Evolutionary conservation across 768 basidiomycete species (phyloP), one percentile per base, ranked within the genome.

Genomic region (Scleroderma citrinum): DNA sequence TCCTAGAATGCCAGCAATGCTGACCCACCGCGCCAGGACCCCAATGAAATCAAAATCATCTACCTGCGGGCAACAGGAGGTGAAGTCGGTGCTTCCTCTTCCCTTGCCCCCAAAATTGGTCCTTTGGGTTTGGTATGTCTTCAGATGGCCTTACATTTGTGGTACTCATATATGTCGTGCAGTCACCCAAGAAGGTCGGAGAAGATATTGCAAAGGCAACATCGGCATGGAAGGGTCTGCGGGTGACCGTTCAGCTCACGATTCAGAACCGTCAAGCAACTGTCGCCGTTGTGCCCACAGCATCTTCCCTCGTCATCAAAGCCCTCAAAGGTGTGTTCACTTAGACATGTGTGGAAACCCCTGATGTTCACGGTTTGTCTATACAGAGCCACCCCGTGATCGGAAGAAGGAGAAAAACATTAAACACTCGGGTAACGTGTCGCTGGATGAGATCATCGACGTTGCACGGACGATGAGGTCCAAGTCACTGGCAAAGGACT

Each of bases 321-420:
- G 95, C 96, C 56, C 86, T 99, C 68, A 99, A 99, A 76, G 93
- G 92, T 94, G 53, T 56, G 77, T 70, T n/a, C n/a, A 17, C 12
- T 36, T 52, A 19, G n/a, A 14, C 7, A 31, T 46, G 23, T 8
- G 29, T 41, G 23, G n/a, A 31, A 17, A 8, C 19, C 20, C 17
- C 11, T 21, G 17, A 30, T 30, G 30, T 44, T 46, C 16, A 7
- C 5, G n/a, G 31, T 10, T 29, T 44, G 36, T 52, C 24, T 11
- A 51, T 46, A 47, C 67, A 95, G 95, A 98, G 78, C 93, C 96
- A 56, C 92, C 93, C 59, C 92, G 96, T 64, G 96, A 99, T 76
- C 87, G 96, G 57, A 99, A 99, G 75, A 99, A 99, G 84, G 95
- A 99, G 82, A 99, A 99, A 81, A 99, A 98, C 81, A 96, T 99